These are phyloP conservation scores for Calocera viscosa DNA, from an alignment of 768 basidiomycete genomes.

Conservation along the genomic window DNA sequence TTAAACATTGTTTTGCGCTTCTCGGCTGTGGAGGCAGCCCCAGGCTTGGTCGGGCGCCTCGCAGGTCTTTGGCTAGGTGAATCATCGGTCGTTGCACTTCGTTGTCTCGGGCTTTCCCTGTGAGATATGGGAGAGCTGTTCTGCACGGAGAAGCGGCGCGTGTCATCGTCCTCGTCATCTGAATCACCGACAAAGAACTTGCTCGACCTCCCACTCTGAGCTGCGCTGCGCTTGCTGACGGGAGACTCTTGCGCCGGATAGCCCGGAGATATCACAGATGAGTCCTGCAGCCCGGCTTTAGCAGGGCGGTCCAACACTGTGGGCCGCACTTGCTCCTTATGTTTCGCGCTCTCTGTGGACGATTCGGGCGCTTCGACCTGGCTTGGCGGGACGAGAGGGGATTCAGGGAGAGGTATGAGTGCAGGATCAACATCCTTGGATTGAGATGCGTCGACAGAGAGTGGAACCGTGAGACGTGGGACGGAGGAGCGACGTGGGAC, in stretches of 20 bases:
- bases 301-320: neutral
- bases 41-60: neutral
- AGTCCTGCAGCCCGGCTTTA: neutral
- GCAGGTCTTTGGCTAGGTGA: neutral
- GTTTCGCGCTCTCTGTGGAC: neutral
- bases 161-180: neutral
- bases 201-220: neutral
- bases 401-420: neutral
- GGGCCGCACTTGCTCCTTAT: neutral
- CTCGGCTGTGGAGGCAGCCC: neutral
- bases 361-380: neutral
- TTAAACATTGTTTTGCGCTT: neutral
- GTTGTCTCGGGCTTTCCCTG: neutral
- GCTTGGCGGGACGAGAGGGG: neutral
- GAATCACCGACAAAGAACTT: slow-evolving; percentile 1
- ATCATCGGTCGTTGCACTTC: neutral
- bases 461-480: neutral
- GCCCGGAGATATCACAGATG: neutral
- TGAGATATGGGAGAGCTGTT: neutral
- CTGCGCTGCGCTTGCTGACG: neutral
- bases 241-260: neutral
- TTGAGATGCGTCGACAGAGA: neutral
- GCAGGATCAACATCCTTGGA: neutral
- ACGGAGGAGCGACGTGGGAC: neutral
- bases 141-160: neutral